A percentile compares a stretch with the other conserved stretches of the same genome.
These are phyloP conservation scores for Hemisphaericaspora lyxosophila DNA, from an alignment of 1,139 yeast genomes.

Conservation along the genomic window DNA sequence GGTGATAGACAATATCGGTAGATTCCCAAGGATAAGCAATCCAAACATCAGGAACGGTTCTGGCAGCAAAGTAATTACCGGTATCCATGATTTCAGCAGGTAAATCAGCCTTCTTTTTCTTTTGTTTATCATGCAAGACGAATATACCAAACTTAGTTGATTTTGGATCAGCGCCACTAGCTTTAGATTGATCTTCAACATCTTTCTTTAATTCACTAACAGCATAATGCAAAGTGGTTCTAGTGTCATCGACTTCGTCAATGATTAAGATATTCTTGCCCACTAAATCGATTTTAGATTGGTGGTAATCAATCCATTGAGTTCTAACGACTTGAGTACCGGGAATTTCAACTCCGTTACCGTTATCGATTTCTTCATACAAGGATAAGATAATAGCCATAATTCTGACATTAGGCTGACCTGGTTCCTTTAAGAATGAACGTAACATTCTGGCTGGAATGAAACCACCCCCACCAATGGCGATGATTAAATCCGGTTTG, in stretches of 20 bases:
- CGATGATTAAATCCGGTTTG: constrained; percentile 85
- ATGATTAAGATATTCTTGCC: constrained; percentile 83
- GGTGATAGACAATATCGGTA: constrained; percentile 83
- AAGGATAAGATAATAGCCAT: constrained; percentile 91
- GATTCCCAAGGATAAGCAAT: constrained; percentile 99
- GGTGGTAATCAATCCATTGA: constrained; percentile 91
- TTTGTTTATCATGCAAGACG: constrained; percentile 89
- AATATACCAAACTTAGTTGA: constrained; percentile 81
- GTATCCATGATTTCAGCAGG: constrained; percentile 62
- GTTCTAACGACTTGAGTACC: constrained; percentile 90
- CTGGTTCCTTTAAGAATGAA: constrained; percentile 83
- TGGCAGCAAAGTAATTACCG: constrained; percentile 85
- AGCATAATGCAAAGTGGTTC: constrained; percentile 93
- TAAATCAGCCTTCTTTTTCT: constrained; percentile 80
- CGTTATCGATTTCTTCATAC: constrained; percentile 72
- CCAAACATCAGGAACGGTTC: constrained; percentile 91
- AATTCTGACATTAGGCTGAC: constrained; percentile 84
- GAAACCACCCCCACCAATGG: constrained; percentile 93
- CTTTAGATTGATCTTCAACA: constrained; percentile 56
- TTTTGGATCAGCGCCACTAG: constrained; percentile 47
- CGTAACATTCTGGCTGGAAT: constrained; percentile 95
- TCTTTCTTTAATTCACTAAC: constrained; percentile 85
- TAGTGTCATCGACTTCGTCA: constrained; percentile 94
- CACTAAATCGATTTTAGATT: constrained; percentile 61
- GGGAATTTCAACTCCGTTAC: constrained; percentile 58